A percentile compares a stretch with the other conserved stretches of the same genome.
phyloP scores from a whole-genome alignment of 192 early-diverging fungal genomes.

The Allomyces arbusculus region DNA sequence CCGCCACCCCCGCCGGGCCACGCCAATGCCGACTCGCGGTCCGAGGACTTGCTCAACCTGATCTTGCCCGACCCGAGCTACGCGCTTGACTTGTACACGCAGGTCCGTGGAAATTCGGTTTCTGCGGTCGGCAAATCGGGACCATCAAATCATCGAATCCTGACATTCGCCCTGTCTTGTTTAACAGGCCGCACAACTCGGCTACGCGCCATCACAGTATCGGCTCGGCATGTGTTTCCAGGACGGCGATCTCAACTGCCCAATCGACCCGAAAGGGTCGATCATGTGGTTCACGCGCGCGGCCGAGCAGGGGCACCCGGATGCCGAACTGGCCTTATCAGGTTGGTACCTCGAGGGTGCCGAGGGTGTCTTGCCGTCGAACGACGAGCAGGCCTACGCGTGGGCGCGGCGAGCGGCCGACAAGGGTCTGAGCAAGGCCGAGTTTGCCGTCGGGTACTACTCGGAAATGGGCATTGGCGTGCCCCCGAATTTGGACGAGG shows the following conservation, averaged over 20 bases:
- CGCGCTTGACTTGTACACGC: conserved; percentile 77
- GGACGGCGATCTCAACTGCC: conserved; percentile 73
- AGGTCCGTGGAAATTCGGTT: conserved; percentile 3
- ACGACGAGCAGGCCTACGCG: conserved; percentile 84
- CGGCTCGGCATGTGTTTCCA: conserved; percentile 83
- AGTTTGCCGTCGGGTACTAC: conserved; percentile 93
- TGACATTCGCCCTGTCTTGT: too few relatives aligned
- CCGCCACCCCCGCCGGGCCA: conserved; percentile 17
- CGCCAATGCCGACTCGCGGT: conserved; percentile 28
- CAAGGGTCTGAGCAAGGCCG: conserved; percentile 81
- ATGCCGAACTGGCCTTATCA: conserved; percentile 80
- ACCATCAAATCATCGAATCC: too few relatives aligned
- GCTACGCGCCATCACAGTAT: conserved; percentile 83
- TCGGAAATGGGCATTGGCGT: conserved; percentile 60
- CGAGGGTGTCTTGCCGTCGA: conserved; percentile 71
- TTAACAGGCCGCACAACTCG: conserved; percentile 54
- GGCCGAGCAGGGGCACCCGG: conserved; percentile 73
- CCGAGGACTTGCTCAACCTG: neutral
- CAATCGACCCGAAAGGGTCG: conserved; percentile 65
- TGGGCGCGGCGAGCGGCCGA: conserved; percentile 96
- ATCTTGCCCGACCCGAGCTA: conserved; percentile 63
- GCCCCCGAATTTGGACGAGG: conserved; percentile 54
- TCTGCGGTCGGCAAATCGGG: too few relatives aligned
- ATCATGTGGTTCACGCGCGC: conserved; percentile 93
- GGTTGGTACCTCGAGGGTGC: conserved; percentile 97